Evolutionary conservation across 2,329 filamentous ascomycete genomes (phyloP), one percentile per base, ranked within the genome.

Genomic region (Falciphora oryzae): DNA sequence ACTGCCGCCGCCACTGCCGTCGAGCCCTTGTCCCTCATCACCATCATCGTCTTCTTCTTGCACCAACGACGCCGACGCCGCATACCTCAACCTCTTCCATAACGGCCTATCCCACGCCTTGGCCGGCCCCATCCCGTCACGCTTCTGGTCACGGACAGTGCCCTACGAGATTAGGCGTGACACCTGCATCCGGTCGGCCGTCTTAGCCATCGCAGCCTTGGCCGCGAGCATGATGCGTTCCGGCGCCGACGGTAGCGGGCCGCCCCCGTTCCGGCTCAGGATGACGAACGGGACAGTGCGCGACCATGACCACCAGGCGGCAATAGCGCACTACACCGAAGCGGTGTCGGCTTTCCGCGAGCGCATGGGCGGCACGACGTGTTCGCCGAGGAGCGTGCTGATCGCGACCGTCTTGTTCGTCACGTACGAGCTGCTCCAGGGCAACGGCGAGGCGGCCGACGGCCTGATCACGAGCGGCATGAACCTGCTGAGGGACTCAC

Each of bases 341-440:
- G 66, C 67, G 14, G 66, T 68, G 7, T 67, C 66, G 14, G 62
- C 65, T 8, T 69, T 67, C 38, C 64, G 67, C 18, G 31, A 62
- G 59, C 65, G 65, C 1, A 66, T 69, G 4, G 22, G 38, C 32
- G 61, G 61, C 27, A 1, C 22, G 44, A 4, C 22, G 22, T 53
- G n/a, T 11, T 64, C 66, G 22, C 64, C 68, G 38, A 50, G 67
- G 10, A 66, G 64, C 10, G 58, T 69, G 35, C 62, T 69, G 10
- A 66, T 68, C 11, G 65, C 66, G 58, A 69, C 68, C 3, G 22
- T 69, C 57, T 58, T 69, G 16, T 67, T 69, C 1, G 64, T 69
- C 11, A 66, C 66, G 2, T 69, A 67, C 31, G 68, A 69, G 61
- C 66, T 69, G 11, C 57, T 69, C 7, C 67, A 69, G 25, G 67